phyloP scores from a whole-genome alignment of 106 monocot species.

The Dendrobium catenatum region DNA sequence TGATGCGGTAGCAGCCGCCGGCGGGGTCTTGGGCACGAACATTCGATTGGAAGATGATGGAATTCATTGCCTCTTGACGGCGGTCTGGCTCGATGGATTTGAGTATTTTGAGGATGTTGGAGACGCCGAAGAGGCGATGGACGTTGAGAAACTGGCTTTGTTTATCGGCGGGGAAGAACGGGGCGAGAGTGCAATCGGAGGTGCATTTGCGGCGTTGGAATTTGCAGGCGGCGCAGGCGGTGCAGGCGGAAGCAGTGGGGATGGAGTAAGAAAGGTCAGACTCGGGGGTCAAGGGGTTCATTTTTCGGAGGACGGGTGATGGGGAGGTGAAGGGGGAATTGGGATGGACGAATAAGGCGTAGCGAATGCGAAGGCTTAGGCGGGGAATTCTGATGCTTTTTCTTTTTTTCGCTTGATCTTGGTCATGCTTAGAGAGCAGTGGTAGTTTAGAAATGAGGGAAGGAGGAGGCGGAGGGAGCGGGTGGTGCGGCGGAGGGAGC shows the following conservation, averaged over 20 bases:
- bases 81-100: conserved; percentile 10
- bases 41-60: conserved; percentile 59
- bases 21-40: conserved; percentile 44
- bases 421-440: not conserved
- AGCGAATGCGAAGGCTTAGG: not conserved
- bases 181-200: conserved; percentile 50
- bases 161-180: conserved; percentile 63
- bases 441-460: not conserved
- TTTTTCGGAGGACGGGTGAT: not conserved
- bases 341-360: not conserved
- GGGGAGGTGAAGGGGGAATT: not conserved
- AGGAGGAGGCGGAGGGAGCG: not conserved
- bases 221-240: conserved; percentile 83
- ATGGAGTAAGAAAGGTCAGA: not conserved
- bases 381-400: not conserved
- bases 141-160: conserved; percentile 52
- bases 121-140: conserved; percentile 70
- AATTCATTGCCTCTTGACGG: conserved; percentile 35
- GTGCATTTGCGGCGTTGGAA: conserved; percentile 73
- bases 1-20: conserved; percentile 48
- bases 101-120: conserved; percentile 53
- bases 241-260: conserved; percentile 38
- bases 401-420: not conserved
- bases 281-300: not conserved
- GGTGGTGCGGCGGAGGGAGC: not conserved